phyloP scores from a whole-genome alignment of 1,139 yeast species.

The Kurtzmaniella quercitrusa region DNA sequence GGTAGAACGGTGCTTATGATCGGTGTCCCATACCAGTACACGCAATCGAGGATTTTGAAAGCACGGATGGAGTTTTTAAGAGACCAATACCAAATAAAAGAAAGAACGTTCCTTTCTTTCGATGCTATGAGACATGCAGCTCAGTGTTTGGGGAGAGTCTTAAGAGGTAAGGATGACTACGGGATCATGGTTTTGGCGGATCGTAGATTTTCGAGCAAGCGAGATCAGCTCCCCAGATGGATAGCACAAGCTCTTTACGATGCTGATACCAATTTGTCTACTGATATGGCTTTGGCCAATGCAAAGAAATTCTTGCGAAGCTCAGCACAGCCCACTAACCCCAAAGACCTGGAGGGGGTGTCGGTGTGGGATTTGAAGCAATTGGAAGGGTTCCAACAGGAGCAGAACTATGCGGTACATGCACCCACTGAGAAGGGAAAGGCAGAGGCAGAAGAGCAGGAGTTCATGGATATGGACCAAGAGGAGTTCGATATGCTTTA shows the following conservation, averaged over 20 bases:
- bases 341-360: slow-evolving; percentile 90
- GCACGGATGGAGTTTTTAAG: slow-evolving; percentile 91
- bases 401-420: slow-evolving; percentile 28
- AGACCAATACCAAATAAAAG: slow-evolving; percentile 88
- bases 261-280: slow-evolving; percentile 86
- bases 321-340: slow-evolving; percentile 91
- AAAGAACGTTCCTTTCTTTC: slow-evolving; percentile 90
- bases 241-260: slow-evolving; percentile 88
- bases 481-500: slow-evolving; percentile 40
- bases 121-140: slow-evolving; percentile 99
- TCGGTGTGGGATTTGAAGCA: slow-evolving; percentile 88
- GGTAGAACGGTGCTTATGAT: slow-evolving; percentile 98
- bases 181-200: slow-evolving; percentile 99
- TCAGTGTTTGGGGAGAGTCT: slow-evolving; percentile 93
- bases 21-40: slow-evolving; percentile 98
- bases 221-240: slow-evolving; percentile 92
- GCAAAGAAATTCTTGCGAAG: slow-evolving; percentile 89
- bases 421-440: slow-evolving; percentile 12
- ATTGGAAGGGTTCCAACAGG: slow-evolving; percentile 56
- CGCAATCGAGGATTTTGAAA: slow-evolving; percentile 91
- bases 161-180: slow-evolving; percentile 96
- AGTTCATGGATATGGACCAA: slow-evolving; percentile 46
- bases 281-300: slow-evolving; percentile 96
- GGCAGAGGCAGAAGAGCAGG: slow-evolving; percentile 21
- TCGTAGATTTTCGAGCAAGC: slow-evolving; percentile 82